Conservation (phyloP, 83 land plant genomes). For the Thuja plicata region DNA sequence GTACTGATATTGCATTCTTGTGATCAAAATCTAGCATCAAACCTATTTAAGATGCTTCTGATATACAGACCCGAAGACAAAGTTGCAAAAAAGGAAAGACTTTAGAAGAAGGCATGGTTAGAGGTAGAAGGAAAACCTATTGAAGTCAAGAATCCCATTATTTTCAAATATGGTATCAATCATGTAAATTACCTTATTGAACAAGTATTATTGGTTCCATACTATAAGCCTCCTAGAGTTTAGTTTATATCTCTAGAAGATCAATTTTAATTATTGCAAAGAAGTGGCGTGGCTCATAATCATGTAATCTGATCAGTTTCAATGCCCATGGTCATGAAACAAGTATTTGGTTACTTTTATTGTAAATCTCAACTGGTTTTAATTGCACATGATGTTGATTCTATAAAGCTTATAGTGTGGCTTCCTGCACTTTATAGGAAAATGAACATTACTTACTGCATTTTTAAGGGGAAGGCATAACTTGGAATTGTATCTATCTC, state of each 20-base stretch:
- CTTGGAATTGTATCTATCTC: constrained; percentile 46
- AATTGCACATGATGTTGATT: constrained; percentile 86
- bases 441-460: constrained; percentile 74
- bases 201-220: constrained; percentile 34
- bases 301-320: too few relatives aligned
- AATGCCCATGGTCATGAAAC: not conserved
- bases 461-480: constrained; percentile 76
- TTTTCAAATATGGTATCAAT: constrained; percentile 77
- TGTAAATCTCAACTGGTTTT: constrained; percentile 79
- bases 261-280: not conserved
- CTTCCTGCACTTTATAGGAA: constrained; percentile 82
- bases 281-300: not conserved
- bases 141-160: constrained; percentile 73
- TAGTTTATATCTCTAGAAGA: not conserved
- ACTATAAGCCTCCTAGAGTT: not conserved
- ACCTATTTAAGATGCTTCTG: constrained; percentile 72
- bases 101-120: constrained; percentile 69
- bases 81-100: constrained; percentile 74
- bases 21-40: constrained; percentile 40
- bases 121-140: constrained; percentile 64
- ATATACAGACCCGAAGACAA: constrained; percentile 83
- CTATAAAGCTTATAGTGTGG: constrained; percentile 83
- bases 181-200: constrained; percentile 78
- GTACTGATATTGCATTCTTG: not conserved
- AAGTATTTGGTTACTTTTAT: constrained; percentile 25